Evolutionary conservation across 495 filamentous ascomycete species (phyloP), one percentile per base, ranked within the genome.

Genomic region (Coniosporium apollinis): DNA sequence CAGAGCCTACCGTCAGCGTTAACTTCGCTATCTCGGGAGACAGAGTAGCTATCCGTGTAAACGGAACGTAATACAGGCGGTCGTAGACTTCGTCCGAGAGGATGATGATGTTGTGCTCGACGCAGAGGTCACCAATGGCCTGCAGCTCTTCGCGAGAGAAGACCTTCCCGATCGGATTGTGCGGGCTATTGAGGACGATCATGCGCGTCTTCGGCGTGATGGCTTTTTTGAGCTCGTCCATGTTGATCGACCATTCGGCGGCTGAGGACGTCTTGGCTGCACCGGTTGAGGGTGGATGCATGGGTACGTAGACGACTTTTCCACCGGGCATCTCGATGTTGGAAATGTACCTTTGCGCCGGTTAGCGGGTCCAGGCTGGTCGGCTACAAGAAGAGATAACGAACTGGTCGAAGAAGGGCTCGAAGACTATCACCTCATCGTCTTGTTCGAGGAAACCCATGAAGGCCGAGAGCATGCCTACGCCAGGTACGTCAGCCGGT

Each of bases 301-400:
- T 64, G 19, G 91, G 82, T 10, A 94, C 86, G 53, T 93, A 97
- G 38, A 83, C 79, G 37, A 94, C 79, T 46, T 73, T 86, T 35
- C 87, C 89, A 37, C 91, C 91, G 6, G 87, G 74, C 91, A 97
- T 94, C 52, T 91, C 79, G 35, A 97, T 94, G 58, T 96, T 96
- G 62, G 72, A 78, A 41, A 96, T 89, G 54, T 94, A 93, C 46
- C 76, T 79, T 30, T 38, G 26, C 16, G 19, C 11, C 25, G 9
- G 17, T 15, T 28, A n/a, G n/a, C n/a, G n/a, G n/a, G n/a, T n/a
- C n/a, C n/a, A n/a, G n/a, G n/a, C n/a, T n/a, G n/a, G n/a, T n/a
- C 43, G 19, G 13, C 13, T 18, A 19, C 25, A 13, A 8, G 14
- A 16, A 7, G 4, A 17, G 3, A 19, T 6, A 8, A 54, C 72